A percentile compares a stretch with the other conserved stretches of the same genome.
These are phyloP conservation scores for Sugiyamaella neomexicana DNA, from an alignment of 1,139 yeast species.

Conservation along the genomic window DNA sequence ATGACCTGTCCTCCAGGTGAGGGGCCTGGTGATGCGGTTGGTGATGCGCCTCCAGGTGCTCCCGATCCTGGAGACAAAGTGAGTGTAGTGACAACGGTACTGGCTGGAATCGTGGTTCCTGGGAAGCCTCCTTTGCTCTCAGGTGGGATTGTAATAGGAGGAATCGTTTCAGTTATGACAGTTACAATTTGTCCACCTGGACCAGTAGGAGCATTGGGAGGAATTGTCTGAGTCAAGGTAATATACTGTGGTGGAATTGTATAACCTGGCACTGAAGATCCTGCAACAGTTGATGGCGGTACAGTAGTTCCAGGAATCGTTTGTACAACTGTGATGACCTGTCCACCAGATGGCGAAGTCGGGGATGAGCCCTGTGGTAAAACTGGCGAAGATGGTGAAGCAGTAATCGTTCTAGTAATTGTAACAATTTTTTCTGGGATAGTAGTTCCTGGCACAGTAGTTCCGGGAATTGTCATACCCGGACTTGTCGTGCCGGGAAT, in stretches of 20 bases:
- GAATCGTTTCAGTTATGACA: constrained; percentile 20
- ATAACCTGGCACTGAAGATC: constrained; percentile 20
- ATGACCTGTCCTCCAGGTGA: constrained; percentile 5
- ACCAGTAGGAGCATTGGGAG: constrained; percentile 4
- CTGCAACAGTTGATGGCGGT: constrained; percentile 22
- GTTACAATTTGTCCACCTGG: constrained; percentile 11
- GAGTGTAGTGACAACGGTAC: constrained; percentile 15
- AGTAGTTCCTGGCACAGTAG: constrained; percentile 20
- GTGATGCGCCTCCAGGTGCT: neutral
- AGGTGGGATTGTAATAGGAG: constrained; percentile 21
- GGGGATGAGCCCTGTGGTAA: neutral
- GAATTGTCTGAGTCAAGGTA: constrained; percentile 21
- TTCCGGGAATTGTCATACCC: constrained; percentile 27
- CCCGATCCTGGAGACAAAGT: constrained; percentile 5
- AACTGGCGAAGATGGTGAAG: constrained; percentile 15
- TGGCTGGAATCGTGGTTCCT: constrained; percentile 23
- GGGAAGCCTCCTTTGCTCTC: constrained; percentile 17
- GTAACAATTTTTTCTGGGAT: constrained; percentile 10
- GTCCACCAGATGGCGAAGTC: constrained; percentile 1
- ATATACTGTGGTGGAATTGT: constrained; percentile 21
- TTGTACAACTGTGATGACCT: constrained; percentile 3
- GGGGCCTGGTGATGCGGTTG: neutral
- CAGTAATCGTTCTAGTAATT: constrained; percentile 12
- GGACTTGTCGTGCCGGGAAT: constrained; percentile 27
- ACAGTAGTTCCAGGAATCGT: constrained; percentile 21